Conservation (phyloP, 768 basidiomycete species). For the Daedaleopsis sinensis region DNA sequence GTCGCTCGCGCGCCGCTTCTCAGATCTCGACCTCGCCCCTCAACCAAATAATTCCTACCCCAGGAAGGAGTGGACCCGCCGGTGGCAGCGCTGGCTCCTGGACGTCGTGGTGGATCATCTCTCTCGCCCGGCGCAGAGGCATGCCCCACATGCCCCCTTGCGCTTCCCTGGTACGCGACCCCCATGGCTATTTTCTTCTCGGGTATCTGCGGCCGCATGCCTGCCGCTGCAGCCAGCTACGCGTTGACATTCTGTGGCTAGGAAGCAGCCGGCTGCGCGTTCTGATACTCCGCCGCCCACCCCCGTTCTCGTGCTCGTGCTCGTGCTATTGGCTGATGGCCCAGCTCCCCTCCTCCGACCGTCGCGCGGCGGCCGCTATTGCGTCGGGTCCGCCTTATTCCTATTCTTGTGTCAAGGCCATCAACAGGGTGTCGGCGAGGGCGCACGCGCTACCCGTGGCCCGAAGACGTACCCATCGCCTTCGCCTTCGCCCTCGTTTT, state of each 20-base stretch:
- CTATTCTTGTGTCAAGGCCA: slow-evolving; percentile 17
- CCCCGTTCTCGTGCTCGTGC: not conserved
- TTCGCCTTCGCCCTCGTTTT: no score
- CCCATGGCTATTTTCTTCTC: not conserved
- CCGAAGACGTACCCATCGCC: not conserved
- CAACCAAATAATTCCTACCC: not conserved
- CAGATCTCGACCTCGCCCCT: no score
- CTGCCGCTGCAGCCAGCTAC: no score
- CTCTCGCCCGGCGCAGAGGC: no score
- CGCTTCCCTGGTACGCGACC: no score
- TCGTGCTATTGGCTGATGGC: not conserved
- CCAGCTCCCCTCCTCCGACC: not conserved
- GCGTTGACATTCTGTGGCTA: not conserved
- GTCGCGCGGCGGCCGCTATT: slow-evolving; percentile 5
- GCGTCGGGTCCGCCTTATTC: slow-evolving; percentile 1
- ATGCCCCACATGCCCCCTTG: no score
- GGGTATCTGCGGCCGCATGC: not conserved
- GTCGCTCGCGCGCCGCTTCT: not conserved
- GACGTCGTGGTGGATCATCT: no score
- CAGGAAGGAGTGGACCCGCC: not conserved
- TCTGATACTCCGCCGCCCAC: not conserved
- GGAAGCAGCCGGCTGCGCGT: not conserved
- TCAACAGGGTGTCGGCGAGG: not conserved
- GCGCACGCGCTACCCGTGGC: slow-evolving; percentile 8
- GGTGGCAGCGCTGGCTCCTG: no score